Evolutionary conservation across 306 rosid genomes (phyloP).

Genomic region (Vicia villosa): DNA sequence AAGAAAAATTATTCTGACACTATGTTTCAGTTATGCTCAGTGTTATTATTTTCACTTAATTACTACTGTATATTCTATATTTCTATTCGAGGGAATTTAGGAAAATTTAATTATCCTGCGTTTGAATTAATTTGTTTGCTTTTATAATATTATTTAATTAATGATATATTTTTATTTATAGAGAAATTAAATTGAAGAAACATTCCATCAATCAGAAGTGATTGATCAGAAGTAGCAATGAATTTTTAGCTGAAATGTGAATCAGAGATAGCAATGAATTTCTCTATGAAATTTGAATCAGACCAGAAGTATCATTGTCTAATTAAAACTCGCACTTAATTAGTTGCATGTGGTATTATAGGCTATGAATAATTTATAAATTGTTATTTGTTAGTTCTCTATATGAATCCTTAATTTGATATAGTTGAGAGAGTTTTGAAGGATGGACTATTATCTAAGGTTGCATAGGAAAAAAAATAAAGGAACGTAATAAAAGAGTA

Average conservation of each 20-base stretch:
- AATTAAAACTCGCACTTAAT: not conserved
- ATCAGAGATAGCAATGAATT: not conserved
- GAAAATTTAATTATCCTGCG: not conserved
- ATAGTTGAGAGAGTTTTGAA: not conserved
- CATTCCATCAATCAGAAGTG: not conserved
- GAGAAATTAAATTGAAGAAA: not conserved
- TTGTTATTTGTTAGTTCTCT: not conserved
- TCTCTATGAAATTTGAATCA: not conserved
- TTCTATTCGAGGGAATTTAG: not conserved
- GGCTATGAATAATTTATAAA: not conserved
- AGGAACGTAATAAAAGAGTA: not conserved
- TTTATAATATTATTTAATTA: no score
- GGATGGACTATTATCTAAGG: no score
- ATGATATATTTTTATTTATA: not conserved
- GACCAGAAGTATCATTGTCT: not conserved
- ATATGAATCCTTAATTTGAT: not conserved
- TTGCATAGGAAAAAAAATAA: no score
- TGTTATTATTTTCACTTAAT: conserved; percentile 6
- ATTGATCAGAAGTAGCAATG: not conserved
- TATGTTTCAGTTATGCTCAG: conserved; percentile 9
- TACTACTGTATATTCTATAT: not conserved
- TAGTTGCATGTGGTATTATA: not conserved
- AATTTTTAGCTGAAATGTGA: not conserved
- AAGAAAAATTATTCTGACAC: conserved; percentile 27
- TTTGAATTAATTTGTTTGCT: not conserved